Evolutionary conservation across 2,329 filamentous ascomycete species (phyloP).

Genomic region (Penicillium sp.): DNA sequence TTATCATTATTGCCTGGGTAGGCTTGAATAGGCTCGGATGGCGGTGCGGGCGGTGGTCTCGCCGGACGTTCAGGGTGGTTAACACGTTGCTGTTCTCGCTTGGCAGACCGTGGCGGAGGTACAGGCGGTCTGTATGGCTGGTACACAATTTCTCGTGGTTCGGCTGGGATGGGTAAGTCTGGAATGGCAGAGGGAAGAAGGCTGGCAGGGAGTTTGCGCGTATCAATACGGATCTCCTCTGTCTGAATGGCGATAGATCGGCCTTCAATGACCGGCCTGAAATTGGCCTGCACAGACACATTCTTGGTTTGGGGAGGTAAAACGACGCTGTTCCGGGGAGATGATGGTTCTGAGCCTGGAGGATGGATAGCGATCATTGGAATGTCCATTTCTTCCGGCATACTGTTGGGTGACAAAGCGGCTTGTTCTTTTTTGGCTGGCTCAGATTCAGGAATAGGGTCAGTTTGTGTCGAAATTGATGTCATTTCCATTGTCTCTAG

Average conservation of each 20-base stretch:
- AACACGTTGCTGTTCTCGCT: slow-evolving; percentile 28
- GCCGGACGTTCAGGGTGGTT: slow-evolving; percentile 33
- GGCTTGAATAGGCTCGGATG: slow-evolving; percentile 56
- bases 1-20: slow-evolving; percentile 82
- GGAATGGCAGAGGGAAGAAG: slow-evolving; percentile 74
- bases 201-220: slow-evolving; percentile 72
- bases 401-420: slow-evolving; percentile 12
- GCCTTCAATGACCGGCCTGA: slow-evolving; percentile 48
- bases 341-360: slow-evolving; percentile 77
- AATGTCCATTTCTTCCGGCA: slow-evolving; percentile 50
- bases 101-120: slow-evolving; percentile 34
- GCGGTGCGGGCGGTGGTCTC: slow-evolving; percentile 19
- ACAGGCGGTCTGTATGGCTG: slow-evolving; percentile 35
- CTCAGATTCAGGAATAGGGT: slow-evolving; percentile 17
- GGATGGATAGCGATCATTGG: slow-evolving; percentile 91
- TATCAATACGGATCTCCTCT: slow-evolving; percentile 83
- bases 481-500: slow-evolving; percentile 21
- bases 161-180: slow-evolving; percentile 44
- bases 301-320: slow-evolving; percentile 80
- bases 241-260: slow-evolving; percentile 72
- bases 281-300: slow-evolving; percentile 73
- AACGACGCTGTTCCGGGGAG: slow-evolving; percentile 69
- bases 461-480: slow-evolving; percentile 37
- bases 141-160: slow-evolving; percentile 27
- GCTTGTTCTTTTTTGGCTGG: slow-evolving; percentile 12